Evolutionary conservation across 768 basidiomycete species (phyloP).

Genomic region (Cyclocybe cylindracea): DNA sequence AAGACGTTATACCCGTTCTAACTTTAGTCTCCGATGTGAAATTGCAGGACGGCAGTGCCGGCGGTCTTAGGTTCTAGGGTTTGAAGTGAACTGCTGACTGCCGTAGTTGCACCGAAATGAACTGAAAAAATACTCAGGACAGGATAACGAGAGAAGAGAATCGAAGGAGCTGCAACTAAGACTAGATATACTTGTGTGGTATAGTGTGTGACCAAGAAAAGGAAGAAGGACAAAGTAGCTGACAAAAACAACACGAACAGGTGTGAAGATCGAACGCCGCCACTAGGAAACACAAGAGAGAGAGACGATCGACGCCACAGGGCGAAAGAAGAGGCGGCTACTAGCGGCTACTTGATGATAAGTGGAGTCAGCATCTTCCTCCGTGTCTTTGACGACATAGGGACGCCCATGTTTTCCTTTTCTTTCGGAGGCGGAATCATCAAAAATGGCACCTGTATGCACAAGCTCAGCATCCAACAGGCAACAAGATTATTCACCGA

Average conservation of each 20-base stretch:
- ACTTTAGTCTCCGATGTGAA: no score
- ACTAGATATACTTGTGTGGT: no score
- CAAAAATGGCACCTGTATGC: slow-evolving; percentile 37
- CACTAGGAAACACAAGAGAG: no score
- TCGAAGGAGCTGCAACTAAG: no score
- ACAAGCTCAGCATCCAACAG: not conserved
- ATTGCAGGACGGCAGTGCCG: no score
- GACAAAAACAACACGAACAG: not conserved
- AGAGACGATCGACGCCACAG: not conserved
- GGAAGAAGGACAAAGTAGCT: not conserved
- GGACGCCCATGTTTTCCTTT: slow-evolving; percentile 18
- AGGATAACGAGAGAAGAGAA: no score
- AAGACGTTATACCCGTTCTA: no score
- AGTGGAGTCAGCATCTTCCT: slow-evolving; percentile 31
- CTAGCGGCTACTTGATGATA: slow-evolving; percentile 26
- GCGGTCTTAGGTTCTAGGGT: no score
- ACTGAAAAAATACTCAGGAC: no score
- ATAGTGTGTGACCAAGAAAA: no score
- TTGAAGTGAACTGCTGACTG: no score
- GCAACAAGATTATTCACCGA: not conserved
- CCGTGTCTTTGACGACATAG: slow-evolving; percentile 24
- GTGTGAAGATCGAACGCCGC: not conserved
- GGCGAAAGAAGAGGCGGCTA: slow-evolving; percentile 1
- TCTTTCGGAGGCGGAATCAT: slow-evolving; percentile 40
- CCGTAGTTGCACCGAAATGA: no score